Conservation (phyloP, 1,284 basidiomycete species). For the Irpex sp. region DNA sequence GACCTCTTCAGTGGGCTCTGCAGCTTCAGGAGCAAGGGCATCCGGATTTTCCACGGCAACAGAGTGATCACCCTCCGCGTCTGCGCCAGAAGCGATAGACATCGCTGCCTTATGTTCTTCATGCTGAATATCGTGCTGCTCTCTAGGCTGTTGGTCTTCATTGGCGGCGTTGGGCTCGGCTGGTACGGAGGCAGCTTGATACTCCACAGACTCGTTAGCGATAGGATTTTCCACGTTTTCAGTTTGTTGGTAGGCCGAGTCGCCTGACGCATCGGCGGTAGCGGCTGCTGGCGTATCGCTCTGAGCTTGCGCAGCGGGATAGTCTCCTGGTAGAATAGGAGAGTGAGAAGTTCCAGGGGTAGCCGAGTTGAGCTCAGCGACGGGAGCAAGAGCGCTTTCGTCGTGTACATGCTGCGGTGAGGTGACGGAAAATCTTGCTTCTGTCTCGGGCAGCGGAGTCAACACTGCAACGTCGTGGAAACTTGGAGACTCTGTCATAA, state of each 20-base stretch:
- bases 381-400: neutral
- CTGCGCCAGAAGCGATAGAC: slow-evolving; percentile 2
- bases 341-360: neutral
- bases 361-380: neutral
- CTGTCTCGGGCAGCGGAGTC: neutral
- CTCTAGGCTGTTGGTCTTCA: slow-evolving; percentile 10
- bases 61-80: neutral
- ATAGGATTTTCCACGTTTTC: neutral
- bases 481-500: neutral
- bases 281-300: neutral
- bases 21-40: neutral
- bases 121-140: neutral
- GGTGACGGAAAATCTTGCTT: neutral
- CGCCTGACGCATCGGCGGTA: neutral
- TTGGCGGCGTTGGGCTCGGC: neutral
- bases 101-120: neutral
- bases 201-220: neutral
- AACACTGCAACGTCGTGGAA: neutral
- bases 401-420: neutral
- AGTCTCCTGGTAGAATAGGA: neutral
- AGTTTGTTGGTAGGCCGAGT: neutral
- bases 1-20: slow-evolving; percentile 9
- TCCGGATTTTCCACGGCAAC: neutral
- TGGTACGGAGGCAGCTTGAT: neutral
- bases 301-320: neutral